These are phyloP conservation scores for Glonium stellatum DNA, from an alignment of 495 filamentous ascomycete genomes.

Conservation along the genomic window DNA sequence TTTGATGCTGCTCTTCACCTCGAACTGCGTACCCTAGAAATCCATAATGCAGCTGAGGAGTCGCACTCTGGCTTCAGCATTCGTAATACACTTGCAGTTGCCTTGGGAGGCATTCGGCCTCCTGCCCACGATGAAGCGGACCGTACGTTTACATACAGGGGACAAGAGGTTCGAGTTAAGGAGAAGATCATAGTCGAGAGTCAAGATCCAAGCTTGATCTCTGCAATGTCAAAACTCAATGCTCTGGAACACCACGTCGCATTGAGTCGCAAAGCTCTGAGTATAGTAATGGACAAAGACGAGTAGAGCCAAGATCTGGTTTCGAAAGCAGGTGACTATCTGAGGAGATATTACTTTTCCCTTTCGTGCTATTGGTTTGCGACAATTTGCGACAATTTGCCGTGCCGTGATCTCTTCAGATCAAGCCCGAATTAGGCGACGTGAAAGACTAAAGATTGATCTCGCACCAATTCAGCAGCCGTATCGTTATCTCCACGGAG, in stretches of 20 bases:
- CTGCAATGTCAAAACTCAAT: conserved; percentile 78
- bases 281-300: conserved; percentile 69
- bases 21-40: conserved; percentile 70
- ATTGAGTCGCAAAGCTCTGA: conserved; percentile 62
- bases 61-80: conserved; percentile 52
- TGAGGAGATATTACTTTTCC: no score
- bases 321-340: background rate
- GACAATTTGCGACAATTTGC: no score
- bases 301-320: conserved; percentile 5
- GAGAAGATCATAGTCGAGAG: conserved; percentile 90
- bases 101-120: conserved; percentile 46
- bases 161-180: conserved; percentile 69
- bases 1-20: conserved; percentile 71
- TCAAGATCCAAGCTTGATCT: conserved; percentile 81
- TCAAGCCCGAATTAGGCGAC: no score
- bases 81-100: conserved; percentile 48
- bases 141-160: conserved; percentile 56
- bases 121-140: conserved; percentile 67
- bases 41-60: conserved; percentile 45
- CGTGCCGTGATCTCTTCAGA: no score
- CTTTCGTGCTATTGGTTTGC: no score
- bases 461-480: background rate
- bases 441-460: background rate
- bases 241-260: conserved; percentile 69
- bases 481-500: conserved; percentile 2